Percentiles rank a stretch among this genome's conserved stretches.
These are phyloP conservation scores for Yamadazyma phyllophila DNA, from an alignment of 805 yeast species.

Conservation along the genomic window DNA sequence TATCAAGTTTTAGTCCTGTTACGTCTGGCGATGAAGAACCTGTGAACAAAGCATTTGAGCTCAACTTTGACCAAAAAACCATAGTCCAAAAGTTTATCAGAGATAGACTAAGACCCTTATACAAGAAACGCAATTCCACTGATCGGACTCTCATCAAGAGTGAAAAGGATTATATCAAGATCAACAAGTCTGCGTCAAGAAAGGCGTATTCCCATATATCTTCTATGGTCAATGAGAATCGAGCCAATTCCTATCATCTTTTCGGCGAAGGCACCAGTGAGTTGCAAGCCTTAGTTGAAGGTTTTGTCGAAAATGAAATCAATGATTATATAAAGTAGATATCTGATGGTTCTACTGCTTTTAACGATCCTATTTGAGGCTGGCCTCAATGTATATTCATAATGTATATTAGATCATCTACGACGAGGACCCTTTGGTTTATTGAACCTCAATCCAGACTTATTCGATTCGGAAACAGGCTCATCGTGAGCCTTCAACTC, in stretches of 20 bases:
- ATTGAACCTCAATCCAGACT: constrained; percentile 35
- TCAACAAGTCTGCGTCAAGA: constrained; percentile 64
- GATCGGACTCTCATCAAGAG: constrained; percentile 23
- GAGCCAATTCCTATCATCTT: constrained; percentile 12
- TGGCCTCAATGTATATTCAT: too few relatives aligned
- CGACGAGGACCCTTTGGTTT: constrained; percentile 74
- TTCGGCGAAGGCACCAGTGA: constrained; percentile 17
- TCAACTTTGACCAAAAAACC: constrained; percentile 47
- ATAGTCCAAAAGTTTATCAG: constrained; percentile 58
- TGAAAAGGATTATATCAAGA: constrained; percentile 49
- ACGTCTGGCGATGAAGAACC: constrained; percentile 6
- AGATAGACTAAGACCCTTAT: constrained; percentile 48
- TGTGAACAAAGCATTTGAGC: constrained; percentile 11
- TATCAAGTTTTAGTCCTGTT: constrained; percentile 10
- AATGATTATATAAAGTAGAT: constrained; percentile 1
- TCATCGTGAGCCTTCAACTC: constrained; percentile 32
- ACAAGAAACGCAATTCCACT: constrained; percentile 30
- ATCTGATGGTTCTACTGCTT: too few relatives aligned
- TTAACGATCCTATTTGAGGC: too few relatives aligned
- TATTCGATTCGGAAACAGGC: constrained; percentile 8
- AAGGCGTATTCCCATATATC: constrained; percentile 45
- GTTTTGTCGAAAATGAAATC: constrained; percentile 23
- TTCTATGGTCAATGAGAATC: constrained; percentile 12
- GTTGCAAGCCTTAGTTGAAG: constrained; percentile 23
- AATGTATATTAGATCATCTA: constrained; percentile 19